Conservation (phyloP, 805 yeast species). For the Brettanomyces anomalus region DNA sequence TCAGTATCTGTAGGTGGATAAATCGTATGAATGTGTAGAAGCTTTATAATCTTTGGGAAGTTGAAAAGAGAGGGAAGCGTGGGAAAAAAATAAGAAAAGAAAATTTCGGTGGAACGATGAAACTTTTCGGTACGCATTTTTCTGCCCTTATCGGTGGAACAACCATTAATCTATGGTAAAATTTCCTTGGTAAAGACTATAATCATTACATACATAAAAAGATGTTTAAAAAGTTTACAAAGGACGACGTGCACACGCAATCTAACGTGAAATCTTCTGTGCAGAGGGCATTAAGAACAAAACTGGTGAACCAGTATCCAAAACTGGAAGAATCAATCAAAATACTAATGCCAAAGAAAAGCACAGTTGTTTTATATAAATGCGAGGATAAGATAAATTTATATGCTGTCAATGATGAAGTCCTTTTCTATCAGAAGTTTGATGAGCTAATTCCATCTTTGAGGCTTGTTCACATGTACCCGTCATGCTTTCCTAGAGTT, state of each 20-base stretch:
- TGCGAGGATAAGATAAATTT: conserved; percentile 86
- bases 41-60: no score
- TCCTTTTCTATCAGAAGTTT: conserved; percentile 72
- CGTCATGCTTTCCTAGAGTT: conserved; percentile 74
- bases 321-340: conserved; percentile 70
- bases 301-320: conserved; percentile 66
- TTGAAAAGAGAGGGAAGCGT: no score
- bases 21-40: no score
- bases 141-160: no score
- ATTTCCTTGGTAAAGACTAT: no score
- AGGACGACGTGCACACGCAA: conserved; percentile 82
- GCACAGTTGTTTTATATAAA: conserved; percentile 69
- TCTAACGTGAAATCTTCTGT: conserved; percentile 90
- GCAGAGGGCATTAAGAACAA: conserved; percentile 79
- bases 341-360: conserved; percentile 78
- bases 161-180: no score
- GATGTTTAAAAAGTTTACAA: conserved; percentile 46
- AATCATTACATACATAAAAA: not conserved
- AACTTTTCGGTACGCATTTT: no score
- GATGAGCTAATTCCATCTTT: conserved; percentile 73
- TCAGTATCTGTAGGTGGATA: no score
- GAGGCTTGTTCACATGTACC: conserved; percentile 70
- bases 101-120: no score
- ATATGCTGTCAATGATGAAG: conserved; percentile 63
- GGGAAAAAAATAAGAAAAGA: no score